Evolutionary conservation across 2,329 filamentous ascomycete genomes (phyloP).

Genomic region (Arthrobotrys musiformis): DNA sequence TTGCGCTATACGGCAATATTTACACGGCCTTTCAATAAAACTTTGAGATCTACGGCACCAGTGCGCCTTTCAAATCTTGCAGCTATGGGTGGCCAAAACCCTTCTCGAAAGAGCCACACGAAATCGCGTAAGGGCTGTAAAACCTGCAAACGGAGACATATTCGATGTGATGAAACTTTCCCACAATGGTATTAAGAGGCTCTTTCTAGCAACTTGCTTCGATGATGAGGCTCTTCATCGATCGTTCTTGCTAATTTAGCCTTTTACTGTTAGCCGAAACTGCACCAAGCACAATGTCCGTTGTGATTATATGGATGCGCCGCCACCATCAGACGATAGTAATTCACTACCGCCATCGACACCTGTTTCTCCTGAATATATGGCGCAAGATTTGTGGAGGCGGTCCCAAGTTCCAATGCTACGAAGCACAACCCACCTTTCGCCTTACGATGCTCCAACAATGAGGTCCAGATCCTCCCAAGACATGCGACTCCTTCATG

Average conservation of each 20-base stretch:
- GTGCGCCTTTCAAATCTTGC: neutral
- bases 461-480: constrained; percentile 78
- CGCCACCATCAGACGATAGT: constrained; percentile 65
- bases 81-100: constrained; percentile 51
- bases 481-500: constrained; percentile 88
- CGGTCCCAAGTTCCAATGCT: constrained; percentile 83
- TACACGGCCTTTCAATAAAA: neutral
- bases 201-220: constrained; percentile 24
- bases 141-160: constrained; percentile 96
- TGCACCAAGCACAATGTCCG: constrained; percentile 99
- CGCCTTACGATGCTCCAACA: constrained; percentile 79
- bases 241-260: constrained; percentile 31
- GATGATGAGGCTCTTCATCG: constrained; percentile 46
- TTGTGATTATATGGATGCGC: constrained; percentile 95
- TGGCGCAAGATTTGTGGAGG: constrained; percentile 83
- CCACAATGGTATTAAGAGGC: constrained; percentile 82
- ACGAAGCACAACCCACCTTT: constrained; percentile 84
- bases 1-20: neutral
- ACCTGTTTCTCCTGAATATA: constrained; percentile 77
- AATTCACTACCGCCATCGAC: constrained; percentile 61
- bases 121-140: constrained; percentile 99
- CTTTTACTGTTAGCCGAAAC: constrained; percentile 75
- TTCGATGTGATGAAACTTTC: constrained; percentile 96
- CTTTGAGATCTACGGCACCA: neutral
- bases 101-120: constrained; percentile 81